Evolutionary conservation across 345 rosid species (phyloP), one percentile per base, ranked within the genome.

Genomic region (Theobroma cacao): DNA sequence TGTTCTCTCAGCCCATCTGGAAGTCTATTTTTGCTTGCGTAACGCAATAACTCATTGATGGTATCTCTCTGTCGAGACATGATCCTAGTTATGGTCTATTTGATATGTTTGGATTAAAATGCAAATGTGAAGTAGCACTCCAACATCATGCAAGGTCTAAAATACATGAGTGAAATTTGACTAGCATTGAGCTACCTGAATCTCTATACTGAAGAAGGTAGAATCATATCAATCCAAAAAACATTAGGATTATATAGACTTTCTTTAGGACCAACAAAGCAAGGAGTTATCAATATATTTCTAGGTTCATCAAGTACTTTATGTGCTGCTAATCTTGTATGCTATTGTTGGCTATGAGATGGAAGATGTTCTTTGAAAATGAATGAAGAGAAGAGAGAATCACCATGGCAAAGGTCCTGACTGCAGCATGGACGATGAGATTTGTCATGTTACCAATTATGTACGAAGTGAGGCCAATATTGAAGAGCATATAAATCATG

Each of bases 391-490:
- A 6, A 58, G 61, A 77, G 70, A 56, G 75, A 33, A 69, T 79
- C 86, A 95, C 98, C 97, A 91, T 88, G 82, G 79, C 72, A 60
- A 95, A 91, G 69, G 95, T 95, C 20, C 84, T 86, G 53, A 85
- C 80, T 5, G 95, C 90, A 4, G 87, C 75, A 74, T 90, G 96
- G 86, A 95, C 98, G n/a, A 95, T 77, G 48, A 95, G 98, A 80
- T 89, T 93, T 55, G 98, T 93, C 97, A 93, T 95, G 94, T 90
- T 93, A 73, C 97, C 98, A 18, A 93, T 95, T 59, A 93, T 84
- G 73, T 93, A 95, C 67, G 99, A 91, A 0, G 93, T 85, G 84
- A 95, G 97, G 26, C 95, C 94, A 65, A 93, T 93, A 85, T 95
- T 95, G 89, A 90, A 92, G 33, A 93, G 86, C 99, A 95, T 93